Conservation (phyloP, 306 rosid genomes). For the Cucurbita maxima region DNA sequence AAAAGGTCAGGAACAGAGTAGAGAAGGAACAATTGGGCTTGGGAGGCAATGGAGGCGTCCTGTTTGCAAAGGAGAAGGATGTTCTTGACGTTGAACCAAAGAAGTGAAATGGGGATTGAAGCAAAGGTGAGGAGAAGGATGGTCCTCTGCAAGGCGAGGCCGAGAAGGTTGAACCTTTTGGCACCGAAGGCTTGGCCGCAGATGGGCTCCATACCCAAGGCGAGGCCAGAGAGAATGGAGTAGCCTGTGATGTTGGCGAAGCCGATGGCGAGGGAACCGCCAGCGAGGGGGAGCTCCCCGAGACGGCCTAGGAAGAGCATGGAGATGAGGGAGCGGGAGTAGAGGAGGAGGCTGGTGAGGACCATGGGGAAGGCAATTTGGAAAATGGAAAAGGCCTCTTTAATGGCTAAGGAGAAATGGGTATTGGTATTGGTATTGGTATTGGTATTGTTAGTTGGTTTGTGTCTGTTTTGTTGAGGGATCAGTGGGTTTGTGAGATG, state of each 20-base stretch:
- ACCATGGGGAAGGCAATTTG: slow-evolving; percentile 68
- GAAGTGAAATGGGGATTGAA: slow-evolving; percentile 63
- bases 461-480: not conserved
- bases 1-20: slow-evolving; percentile 84
- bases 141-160: slow-evolving; percentile 64
- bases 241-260: slow-evolving; percentile 93
- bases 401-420: slow-evolving; percentile 17
- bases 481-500: slow-evolving; percentile 10
- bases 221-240: slow-evolving; percentile 77
- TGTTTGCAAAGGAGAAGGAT: slow-evolving; percentile 57
- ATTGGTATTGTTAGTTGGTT: not conserved
- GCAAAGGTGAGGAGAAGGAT: slow-evolving; percentile 33
- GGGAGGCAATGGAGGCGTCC: slow-evolving; percentile 45
- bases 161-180: slow-evolving; percentile 39
- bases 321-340: slow-evolving; percentile 80
- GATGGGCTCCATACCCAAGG: slow-evolving; percentile 89
- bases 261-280: slow-evolving; percentile 69
- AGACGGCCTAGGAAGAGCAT: slow-evolving; percentile 82
- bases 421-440: not conserved
- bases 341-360: slow-evolving; percentile 60
- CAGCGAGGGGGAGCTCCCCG: slow-evolving; percentile 67
- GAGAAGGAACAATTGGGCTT: slow-evolving; percentile 59
- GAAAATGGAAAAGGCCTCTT: slow-evolving; percentile 32
- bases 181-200: slow-evolving; percentile 91
- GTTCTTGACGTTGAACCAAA: slow-evolving; percentile 63